phyloP scores from a whole-genome alignment of 805 yeast genomes.

The Yarrowia alimentaria region DNA sequence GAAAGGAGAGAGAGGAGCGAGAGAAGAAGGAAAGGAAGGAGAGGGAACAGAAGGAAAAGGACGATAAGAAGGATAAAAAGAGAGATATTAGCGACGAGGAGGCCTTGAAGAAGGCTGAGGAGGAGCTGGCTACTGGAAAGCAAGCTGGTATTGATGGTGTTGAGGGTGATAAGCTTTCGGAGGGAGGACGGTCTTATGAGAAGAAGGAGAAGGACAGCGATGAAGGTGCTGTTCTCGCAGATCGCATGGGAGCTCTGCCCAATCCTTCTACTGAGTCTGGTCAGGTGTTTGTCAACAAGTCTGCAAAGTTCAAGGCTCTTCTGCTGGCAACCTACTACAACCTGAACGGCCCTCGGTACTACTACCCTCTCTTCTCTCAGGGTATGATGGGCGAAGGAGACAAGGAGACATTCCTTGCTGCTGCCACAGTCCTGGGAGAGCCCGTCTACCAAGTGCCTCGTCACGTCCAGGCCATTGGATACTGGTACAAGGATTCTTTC shows the following conservation, averaged over 20 bases:
- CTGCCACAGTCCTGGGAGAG: constrained; percentile 60
- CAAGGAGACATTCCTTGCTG: constrained; percentile 73
- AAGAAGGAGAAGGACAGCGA: constrained; percentile 37
- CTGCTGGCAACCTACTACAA: constrained; percentile 65
- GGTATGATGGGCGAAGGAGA: constrained; percentile 79
- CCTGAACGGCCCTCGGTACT: constrained; percentile 58
- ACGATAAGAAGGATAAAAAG: too few relatives aligned
- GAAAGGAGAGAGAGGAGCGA: too few relatives aligned
- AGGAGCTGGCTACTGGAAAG: too few relatives aligned
- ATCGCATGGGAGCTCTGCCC: constrained; percentile 65
- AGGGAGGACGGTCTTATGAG: too few relatives aligned
- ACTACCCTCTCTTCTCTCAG: constrained; percentile 58
- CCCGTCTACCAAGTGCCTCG: constrained; percentile 54
- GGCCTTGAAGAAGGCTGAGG: too few relatives aligned
- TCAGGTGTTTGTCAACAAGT: constrained; percentile 58
- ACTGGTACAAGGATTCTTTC: constrained; percentile 44
- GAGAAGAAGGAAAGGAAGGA: too few relatives aligned
- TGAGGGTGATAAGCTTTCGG: too few relatives aligned
- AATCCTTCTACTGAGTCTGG: constrained; percentile 72
- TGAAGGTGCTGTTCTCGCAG: constrained; percentile 47
- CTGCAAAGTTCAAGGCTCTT: constrained; percentile 55
- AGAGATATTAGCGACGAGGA: too few relatives aligned
- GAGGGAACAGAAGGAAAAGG: too few relatives aligned
- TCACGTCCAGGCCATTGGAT: constrained; percentile 43
- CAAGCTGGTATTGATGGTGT: too few relatives aligned